Conservation (phyloP, 768 basidiomycete genomes). For the Phaffia australis region DNA sequence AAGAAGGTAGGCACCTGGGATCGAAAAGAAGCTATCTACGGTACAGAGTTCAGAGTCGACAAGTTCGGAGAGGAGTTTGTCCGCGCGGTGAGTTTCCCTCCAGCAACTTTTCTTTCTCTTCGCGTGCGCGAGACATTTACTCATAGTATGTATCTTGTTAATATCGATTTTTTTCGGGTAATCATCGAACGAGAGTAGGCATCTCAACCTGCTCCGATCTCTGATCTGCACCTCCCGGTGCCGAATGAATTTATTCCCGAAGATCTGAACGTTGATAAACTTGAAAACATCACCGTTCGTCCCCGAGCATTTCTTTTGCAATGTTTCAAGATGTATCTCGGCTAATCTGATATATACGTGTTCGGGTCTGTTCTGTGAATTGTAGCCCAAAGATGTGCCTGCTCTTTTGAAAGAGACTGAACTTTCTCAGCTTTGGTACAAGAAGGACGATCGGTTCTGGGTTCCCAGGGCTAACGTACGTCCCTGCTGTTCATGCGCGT, state of each 20-base stretch:
- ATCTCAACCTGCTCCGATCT: neutral
- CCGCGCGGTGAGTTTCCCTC: conserved; percentile 39
- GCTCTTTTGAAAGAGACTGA: conserved; percentile 61
- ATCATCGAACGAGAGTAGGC: no score
- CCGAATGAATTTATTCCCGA: conserved; percentile 86
- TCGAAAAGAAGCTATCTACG: conserved; percentile 76
- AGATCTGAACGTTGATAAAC: conserved; percentile 71
- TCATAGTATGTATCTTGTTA: neutral
- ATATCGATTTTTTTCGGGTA: neutral
- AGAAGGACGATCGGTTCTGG: conserved; percentile 96
- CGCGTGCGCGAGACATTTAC: neutral
- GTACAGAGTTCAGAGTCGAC: conserved; percentile 66
- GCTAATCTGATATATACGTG: neutral
- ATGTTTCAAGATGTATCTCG: neutral
- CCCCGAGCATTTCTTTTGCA: neutral
- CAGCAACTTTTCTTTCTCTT: neutral
- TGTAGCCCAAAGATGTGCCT: conserved; percentile 63
- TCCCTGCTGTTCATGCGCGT: no score
- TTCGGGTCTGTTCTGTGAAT: conserved; percentile 4
- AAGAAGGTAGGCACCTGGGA: conserved; percentile 31
- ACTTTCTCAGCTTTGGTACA: conserved; percentile 76
- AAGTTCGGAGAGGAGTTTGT: conserved; percentile 49
- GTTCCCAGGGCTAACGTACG: conserved; percentile 65
- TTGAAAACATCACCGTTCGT: conserved; percentile 53
- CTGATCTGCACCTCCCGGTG: conserved; percentile 62